Evolutionary conservation across 495 filamentous ascomycete genomes (phyloP).

Genomic region (Podospora pseudoanserina): DNA sequence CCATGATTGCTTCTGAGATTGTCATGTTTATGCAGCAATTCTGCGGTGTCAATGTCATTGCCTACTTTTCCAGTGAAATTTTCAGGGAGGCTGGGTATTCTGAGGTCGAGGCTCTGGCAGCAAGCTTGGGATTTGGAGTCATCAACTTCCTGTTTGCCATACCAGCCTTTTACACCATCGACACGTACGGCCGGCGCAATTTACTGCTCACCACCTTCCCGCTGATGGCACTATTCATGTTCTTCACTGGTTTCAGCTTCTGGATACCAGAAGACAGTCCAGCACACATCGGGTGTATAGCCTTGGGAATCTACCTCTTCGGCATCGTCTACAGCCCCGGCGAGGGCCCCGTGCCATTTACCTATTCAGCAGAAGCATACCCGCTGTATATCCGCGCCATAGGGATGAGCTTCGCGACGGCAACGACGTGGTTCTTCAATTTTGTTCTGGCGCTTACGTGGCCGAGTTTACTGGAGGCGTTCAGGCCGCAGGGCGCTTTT

Average conservation of each 20-base stretch:
- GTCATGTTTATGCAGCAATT: conserved; percentile 90
- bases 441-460: conserved; percentile 64
- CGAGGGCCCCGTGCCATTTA: conserved; percentile 79
- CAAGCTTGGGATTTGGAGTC: conserved; percentile 72
- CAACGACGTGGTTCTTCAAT: conserved; percentile 68
- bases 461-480: conserved; percentile 53
- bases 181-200: conserved; percentile 78
- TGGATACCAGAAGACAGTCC: conserved; percentile 55
- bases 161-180: conserved; percentile 76
- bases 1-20: conserved; percentile 67
- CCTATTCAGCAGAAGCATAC: conserved; percentile 78
- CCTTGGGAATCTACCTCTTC: conserved; percentile 71
- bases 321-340: conserved; percentile 74
- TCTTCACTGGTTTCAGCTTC: conserved; percentile 80
- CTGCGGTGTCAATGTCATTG: conserved; percentile 63
- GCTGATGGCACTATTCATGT: conserved; percentile 65
- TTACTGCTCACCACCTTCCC: conserved; percentile 76
- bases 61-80: conserved; percentile 67
- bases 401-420: conserved; percentile 65
- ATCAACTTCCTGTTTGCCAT: conserved; percentile 77
- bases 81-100: conserved; percentile 58
- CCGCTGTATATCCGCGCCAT: conserved; percentile 70
- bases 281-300: conserved; percentile 54
- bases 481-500: conserved; percentile 51
- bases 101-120: conserved; percentile 54